Evolutionary conservation across 805 yeast species (phyloP).

Genomic region (Ogataea saltuana): DNA sequence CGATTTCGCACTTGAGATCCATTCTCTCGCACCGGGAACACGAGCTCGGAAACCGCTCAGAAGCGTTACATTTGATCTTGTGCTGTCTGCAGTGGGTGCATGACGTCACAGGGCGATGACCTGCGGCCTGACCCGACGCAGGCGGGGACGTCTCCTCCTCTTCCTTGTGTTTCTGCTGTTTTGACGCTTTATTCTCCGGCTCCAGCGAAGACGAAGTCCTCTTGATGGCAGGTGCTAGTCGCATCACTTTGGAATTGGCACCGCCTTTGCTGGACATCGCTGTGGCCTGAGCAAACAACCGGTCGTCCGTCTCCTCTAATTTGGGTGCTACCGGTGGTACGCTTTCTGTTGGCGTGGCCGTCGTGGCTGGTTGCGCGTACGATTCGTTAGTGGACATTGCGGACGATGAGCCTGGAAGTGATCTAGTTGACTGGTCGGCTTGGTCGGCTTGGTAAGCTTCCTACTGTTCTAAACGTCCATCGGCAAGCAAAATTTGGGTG

Average conservation of each 20-base stretch:
- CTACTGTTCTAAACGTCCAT: too few relatives aligned
- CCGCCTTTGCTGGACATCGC: background rate
- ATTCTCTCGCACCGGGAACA: constrained; percentile 82
- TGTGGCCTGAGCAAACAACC: background rate
- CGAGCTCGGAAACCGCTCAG: constrained; percentile 76
- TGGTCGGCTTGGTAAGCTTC: too few relatives aligned
- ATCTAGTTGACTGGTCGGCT: too few relatives aligned
- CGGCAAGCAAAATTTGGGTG: too few relatives aligned
- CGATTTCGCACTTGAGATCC: constrained; percentile 81
- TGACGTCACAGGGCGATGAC: constrained; percentile 86
- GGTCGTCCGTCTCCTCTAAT: constrained; percentile 2
- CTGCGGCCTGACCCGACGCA: constrained; percentile 37
- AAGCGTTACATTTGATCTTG: constrained; percentile 90
- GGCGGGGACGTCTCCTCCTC: constrained; percentile 16
- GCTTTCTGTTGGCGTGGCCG: background rate
- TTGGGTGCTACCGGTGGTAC: constrained; percentile 5
- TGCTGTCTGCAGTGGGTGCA: constrained; percentile 95
- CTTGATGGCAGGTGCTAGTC: constrained; percentile 3
- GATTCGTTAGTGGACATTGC: background rate
- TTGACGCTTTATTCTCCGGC: background rate
- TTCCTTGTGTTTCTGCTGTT: constrained; percentile 2
- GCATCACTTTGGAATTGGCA: background rate
- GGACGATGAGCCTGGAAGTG: too few relatives aligned
- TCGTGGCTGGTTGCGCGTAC: background rate
- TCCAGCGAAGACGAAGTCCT: constrained; percentile 1